Base-by-base conservation (phyloP, 352 stramenopile genomes). In the Saprolegnia parasitica region DNA sequence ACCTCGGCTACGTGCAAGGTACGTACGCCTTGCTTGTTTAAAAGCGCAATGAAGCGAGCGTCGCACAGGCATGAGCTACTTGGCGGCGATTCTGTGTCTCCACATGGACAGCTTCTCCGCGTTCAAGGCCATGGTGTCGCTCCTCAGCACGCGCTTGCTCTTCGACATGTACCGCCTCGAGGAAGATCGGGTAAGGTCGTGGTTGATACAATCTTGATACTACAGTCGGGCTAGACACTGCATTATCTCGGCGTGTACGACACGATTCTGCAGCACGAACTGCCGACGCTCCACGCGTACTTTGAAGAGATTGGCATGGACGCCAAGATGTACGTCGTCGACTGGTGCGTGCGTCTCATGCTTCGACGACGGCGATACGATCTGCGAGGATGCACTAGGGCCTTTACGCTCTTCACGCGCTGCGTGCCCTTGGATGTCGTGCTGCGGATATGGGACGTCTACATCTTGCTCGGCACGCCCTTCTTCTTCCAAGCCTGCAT, bases 401-500 rank as follows among this genome's bases (percentile, higher is more conserved):
- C 84, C 2, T 68, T 93, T 50, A 93, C 87, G 21, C 64, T 95
- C 10, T 95, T 95, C 56, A 93, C 85, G 26, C 73, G 85, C 16
- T 87, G 83, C 63, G 74, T 95, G 23, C 83, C 87, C 24, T 65
- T 95, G 15, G 76, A 89, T 40, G 64, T 93, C 13, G 87, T 86
- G 4, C 70, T 95, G 68, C 87, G 84, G 11, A 68, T 95, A 6
- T 93, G 85, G 87, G 87, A 95, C 72, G 88, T 85, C 73, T 95
- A 91, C 64, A 83, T 95, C 13, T 72, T 86, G 32, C 50, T 92
- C 16, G 85, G 87, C 42, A 89, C 87, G 50, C 77, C 85, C 20
- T 95, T 93, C 73, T 93, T 95, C 74, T 95, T 95, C 68, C 87
- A 93, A 60, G 85, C 85, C 8, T 91, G 84, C 73, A 87, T 95